Conservation (phyloP, 192 early-diverging fungal species). For the Coemansia sp. region DNA sequence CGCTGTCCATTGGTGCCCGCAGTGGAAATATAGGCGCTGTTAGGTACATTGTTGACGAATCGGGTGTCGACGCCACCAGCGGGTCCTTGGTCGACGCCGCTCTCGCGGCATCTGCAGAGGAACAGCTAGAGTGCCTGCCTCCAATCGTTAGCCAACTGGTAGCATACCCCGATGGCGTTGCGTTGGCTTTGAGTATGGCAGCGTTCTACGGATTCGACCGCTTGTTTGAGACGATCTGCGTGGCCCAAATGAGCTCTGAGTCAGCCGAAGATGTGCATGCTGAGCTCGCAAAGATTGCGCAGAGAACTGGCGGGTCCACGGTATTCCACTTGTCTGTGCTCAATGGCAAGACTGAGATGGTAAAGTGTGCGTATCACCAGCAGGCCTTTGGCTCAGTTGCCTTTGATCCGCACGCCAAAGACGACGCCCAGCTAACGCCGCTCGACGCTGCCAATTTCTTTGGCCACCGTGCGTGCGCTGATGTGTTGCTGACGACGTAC, state of each 20-base stretch:
- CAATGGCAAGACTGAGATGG: slow-evolving; percentile 27
- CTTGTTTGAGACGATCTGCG: slow-evolving; percentile 29
- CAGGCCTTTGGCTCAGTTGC: slow-evolving; percentile 10
- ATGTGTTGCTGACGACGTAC: slow-evolving; percentile 31
- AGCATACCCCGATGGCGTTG: slow-evolving; percentile 27
- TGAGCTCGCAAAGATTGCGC: slow-evolving; percentile 22
- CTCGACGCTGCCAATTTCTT: slow-evolving; percentile 48
- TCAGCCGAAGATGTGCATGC: background rate
- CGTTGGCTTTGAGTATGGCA: slow-evolving; percentile 27
- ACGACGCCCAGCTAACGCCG: slow-evolving; percentile 33
- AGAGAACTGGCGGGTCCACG: slow-evolving; percentile 19
- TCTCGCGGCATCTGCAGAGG: slow-evolving; percentile 14
- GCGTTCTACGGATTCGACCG: slow-evolving; percentile 35
- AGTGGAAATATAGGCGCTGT: slow-evolving; percentile 28
- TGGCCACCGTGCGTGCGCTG: slow-evolving; percentile 43
- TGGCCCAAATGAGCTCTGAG: slow-evolving; percentile 15
- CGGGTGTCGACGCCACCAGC: slow-evolving; percentile 18
- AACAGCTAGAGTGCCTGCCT: slow-evolving; percentile 12
- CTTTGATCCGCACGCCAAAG: slow-evolving; percentile 22
- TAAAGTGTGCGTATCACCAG: slow-evolving; percentile 20
- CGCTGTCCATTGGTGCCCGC: slow-evolving; percentile 46
- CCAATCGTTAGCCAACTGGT: slow-evolving; percentile 18
- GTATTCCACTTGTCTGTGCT: slow-evolving; percentile 46
- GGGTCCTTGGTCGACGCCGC: slow-evolving; percentile 35
- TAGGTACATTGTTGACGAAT: slow-evolving; percentile 45